phyloP scores from a whole-genome alignment of 2,329 filamentous ascomycete species.

The Elsinoe perseae region DNA sequence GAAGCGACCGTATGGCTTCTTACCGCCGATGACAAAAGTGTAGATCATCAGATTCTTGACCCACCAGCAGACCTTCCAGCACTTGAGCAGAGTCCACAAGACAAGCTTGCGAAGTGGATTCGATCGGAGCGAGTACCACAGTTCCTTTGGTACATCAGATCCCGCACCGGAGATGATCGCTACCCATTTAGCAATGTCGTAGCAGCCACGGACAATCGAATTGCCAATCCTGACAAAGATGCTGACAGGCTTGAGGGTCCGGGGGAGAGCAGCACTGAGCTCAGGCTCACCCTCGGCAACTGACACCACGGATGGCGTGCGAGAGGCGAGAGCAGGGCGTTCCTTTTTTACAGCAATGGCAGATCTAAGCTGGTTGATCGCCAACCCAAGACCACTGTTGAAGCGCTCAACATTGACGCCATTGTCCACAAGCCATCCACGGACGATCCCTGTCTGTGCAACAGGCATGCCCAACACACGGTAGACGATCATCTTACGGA shows the following conservation, averaged over 20 bases:
- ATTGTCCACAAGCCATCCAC: conserved; percentile 16
- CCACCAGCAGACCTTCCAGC: conserved; percentile 19
- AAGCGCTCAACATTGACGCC: conserved; percentile 1
- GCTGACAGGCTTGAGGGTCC: not conserved
- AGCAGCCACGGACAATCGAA: not conserved
- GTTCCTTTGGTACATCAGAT: conserved; percentile 17
- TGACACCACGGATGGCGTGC: not conserved
- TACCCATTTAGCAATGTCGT: conserved; percentile 17
- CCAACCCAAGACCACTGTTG: conserved; percentile 10
- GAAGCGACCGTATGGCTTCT: conserved; percentile 13
- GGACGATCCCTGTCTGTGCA: conserved; percentile 1
- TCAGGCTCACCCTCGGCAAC: conserved; percentile 10
- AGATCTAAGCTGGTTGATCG: conserved; percentile 13
- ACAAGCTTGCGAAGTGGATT: conserved; percentile 5
- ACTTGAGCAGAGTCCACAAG: conserved; percentile 18
- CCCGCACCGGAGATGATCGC: conserved; percentile 18
- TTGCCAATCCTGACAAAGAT: not conserved
- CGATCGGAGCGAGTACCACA: conserved; percentile 16
- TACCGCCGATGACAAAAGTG: conserved; percentile 15
- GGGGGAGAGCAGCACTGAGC: conserved; percentile 15
- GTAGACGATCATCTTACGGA: conserved; percentile 16
- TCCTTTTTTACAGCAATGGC: conserved; percentile 5
- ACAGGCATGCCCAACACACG: conserved; percentile 15
- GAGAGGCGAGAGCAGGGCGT: not conserved
- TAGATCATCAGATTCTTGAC: conserved; percentile 17